Conservation (phyloP, 2,329 filamentous ascomycete species). For the Cladophialophora psammophila region DNA sequence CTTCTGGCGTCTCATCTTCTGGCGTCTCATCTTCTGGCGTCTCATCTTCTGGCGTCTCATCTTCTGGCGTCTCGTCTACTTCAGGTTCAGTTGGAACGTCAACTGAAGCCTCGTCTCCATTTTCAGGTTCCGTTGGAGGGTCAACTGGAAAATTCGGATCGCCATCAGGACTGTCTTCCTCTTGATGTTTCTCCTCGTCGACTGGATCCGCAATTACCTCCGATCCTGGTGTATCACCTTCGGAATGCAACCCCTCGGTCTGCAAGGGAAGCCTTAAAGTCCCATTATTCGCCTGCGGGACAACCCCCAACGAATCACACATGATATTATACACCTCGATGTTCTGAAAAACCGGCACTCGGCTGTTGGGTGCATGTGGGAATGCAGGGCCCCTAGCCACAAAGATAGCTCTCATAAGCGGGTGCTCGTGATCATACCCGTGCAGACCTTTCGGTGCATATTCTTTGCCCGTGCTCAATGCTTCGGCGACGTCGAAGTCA, state of each 20-base stretch:
- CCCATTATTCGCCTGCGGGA: conserved; percentile 82
- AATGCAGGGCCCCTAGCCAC: conserved; percentile 92
- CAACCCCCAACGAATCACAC: conserved; percentile 82
- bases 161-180: neutral
- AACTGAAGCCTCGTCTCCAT: neutral
- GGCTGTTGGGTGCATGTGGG: conserved; percentile 81
- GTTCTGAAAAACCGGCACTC: conserved; percentile 85
- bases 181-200: conserved; percentile 16
- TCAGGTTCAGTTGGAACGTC: no score
- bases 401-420: conserved; percentile 95
- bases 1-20: no score
- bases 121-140: neutral
- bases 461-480: conserved; percentile 66
- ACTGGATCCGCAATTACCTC: conserved; percentile 33
- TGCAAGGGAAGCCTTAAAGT: conserved; percentile 67
- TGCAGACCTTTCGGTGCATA: conserved; percentile 88
- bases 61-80: no score
- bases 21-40: no score
- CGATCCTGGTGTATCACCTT: conserved; percentile 44
- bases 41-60: no score
- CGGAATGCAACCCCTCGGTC: conserved; percentile 55
- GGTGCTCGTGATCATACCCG: conserved; percentile 93
- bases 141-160: neutral
- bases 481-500: conserved; percentile 78
- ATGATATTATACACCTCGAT: conserved; percentile 94